A percentile compares a stretch with the other conserved stretches of the same genome.
Conservation (phyloP, 139 green algal species). For the Picocystis salinarum region DNA sequence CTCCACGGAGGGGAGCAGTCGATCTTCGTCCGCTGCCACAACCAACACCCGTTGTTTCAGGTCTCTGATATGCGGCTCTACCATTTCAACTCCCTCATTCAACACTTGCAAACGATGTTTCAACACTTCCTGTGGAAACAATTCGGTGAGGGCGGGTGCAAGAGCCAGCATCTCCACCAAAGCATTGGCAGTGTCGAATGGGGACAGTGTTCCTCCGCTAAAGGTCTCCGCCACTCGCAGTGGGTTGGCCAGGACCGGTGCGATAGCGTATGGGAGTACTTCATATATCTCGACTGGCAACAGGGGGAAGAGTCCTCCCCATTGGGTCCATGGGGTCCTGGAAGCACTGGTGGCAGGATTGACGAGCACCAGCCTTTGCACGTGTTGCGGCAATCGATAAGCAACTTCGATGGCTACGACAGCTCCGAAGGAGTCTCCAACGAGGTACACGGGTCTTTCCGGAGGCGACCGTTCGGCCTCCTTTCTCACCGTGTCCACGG, state of each 20-base stretch:
- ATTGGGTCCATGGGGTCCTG: constrained; percentile 36
- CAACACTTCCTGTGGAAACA: not conserved
- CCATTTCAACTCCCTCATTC: not conserved
- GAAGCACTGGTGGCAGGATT: constrained; percentile 74
- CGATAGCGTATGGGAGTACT: constrained; percentile 45
- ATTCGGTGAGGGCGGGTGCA: not conserved
- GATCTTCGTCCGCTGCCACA: not conserved
- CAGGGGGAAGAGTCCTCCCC: constrained; percentile 26
- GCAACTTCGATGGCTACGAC: constrained; percentile 54
- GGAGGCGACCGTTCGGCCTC: constrained; percentile 1
- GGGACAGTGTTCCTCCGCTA: not conserved
- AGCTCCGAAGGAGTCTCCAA: constrained; percentile 74
- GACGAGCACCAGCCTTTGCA: constrained; percentile 49
- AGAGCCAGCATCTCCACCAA: no score
- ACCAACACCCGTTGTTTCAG: not conserved
- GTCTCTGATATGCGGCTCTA: not conserved
- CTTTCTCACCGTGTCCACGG: no score
- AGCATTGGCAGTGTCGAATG: no score
- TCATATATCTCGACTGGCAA: constrained; percentile 32
- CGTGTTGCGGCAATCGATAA: not conserved
- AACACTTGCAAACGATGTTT: not conserved
- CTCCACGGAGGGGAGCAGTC: not conserved
- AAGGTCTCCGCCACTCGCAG: constrained; percentile 27
- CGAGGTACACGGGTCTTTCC: constrained; percentile 57
- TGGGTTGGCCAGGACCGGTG: constrained; percentile 63